Percentiles rank a stretch among this genome's conserved stretches.
Conservation (phyloP, 352 stramenopile species). For the Aphanomyces invadans region DNA sequence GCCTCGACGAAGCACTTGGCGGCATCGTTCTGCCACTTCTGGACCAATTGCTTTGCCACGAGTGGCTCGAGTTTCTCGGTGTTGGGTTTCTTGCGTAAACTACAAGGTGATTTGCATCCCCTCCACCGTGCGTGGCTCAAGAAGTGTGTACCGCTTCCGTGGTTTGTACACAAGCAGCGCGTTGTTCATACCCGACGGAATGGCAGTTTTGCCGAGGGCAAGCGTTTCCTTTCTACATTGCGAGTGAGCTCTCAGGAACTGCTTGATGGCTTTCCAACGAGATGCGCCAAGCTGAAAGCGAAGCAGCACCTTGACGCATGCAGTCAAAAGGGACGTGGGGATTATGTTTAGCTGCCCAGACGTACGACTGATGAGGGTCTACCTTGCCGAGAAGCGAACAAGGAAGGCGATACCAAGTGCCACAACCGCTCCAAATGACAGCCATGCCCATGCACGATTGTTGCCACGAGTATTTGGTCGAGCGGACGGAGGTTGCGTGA, state of each 20-base stretch:
- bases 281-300: too few species aligned
- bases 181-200: neutral
- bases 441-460: neutral
- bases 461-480: neutral
- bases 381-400: too few species aligned
- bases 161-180: constrained; percentile 1
- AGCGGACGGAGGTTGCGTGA: neutral
- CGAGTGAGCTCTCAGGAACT: too few species aligned
- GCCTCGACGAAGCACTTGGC: neutral
- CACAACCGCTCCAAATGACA: neutral
- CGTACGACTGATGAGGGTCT: too few species aligned
- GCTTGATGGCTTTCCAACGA: too few species aligned
- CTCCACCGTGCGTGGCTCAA: too few species aligned
- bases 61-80: constrained; percentile 7
- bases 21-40: constrained; percentile 1
- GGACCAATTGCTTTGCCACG: neutral
- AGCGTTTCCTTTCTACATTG: too few species aligned
- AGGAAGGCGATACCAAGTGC: neutral
- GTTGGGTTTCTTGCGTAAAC: neutral
- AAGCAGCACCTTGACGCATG: too few species aligned
- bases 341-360: too few species aligned
- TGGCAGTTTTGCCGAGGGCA: neutral
- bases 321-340: too few species aligned
- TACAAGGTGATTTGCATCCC: neutral
- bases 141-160: neutral